Base-by-base conservation (phyloP, 2,329 filamentous ascomycete genomes). In the Ambrosiella beaveri region DNA sequence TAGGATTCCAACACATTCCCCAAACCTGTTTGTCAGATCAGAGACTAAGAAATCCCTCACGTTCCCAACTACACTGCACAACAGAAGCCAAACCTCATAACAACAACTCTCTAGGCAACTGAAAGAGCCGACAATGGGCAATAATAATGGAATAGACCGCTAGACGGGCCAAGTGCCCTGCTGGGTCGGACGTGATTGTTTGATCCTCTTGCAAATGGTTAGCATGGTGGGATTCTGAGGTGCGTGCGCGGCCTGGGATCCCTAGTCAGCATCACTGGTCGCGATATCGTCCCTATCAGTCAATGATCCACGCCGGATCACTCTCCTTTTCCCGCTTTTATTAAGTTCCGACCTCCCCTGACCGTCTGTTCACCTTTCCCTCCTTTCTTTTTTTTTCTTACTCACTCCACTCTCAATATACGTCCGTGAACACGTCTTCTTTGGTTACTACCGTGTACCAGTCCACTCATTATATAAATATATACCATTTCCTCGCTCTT, bases 261-360 rank as follows among this genome's bases (percentile, higher is more conserved):
- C 47, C 47, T 51, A 8, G 9, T 8, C 47, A 7, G 38, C 19
- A 50, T 19, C 47, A n/a, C 9, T 50, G 3, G 47, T 17, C 35
- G 2, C 35, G 47, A 51, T 51, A 36, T 51, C 19, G 15, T 51
- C 47, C 17, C 35, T 51, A 13, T 11, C 7, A 51, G 47, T 51
- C 13, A 51, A 51, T 35, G 47, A 51, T 51, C 47, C 15, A 51
- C 47, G 12, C n/a, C 17, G 17, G 13, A 27, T 51, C 35, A 51
- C 47, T 35, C 47, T 51, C 47, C 52, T 41, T 54, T 41, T 54
- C 7, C 52, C 36, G 52, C 38, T 54, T 41, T 54, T 60, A 54
- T 57, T 60, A 60, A 60, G 51, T 57, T 60, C 51, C 41, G 55
- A 39, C 37, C 45, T 38, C 41, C 59, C 59, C 59, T 60, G 59